Evolutionary conservation across 2,329 filamentous ascomycete genomes (phyloP), one percentile per base, ranked within the genome.

Genomic region (Fusarium brachygibbosum): DNA sequence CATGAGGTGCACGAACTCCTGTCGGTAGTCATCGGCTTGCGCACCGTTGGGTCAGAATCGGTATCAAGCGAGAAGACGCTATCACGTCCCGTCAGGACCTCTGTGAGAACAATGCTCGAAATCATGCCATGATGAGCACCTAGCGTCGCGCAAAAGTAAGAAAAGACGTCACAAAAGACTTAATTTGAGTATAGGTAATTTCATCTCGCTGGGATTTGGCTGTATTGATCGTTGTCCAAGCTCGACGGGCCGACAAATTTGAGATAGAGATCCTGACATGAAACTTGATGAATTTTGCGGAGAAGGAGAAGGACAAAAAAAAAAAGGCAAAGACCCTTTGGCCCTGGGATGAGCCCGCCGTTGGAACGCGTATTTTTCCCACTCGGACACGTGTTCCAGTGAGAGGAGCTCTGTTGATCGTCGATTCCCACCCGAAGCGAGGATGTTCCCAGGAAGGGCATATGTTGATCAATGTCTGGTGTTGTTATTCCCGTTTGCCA

Each of bases 351-450:
- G 41, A 46, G 46, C 37, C 40, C 28, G 45, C 52, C 23, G 21
- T 56, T 54, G 28, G 41, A 37, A 48, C 49, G 37, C 45, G 57
- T 28, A 35, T 35, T 21, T 25, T 37, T 13, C 25, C 23, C 32
- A 50, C 41, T 28, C 17, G 23, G 55, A 74, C 72, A 74, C 68
- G 72, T 74, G 70, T 74, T 63, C 57, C 29, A 37, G 54, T 44
- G 19, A 50, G 31, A 60, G 55, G 31, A 41, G 40, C 56, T 65
- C 58, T 62, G 29, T 38, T 63, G 40, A 61, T 50, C n/a, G 32
- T 44, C 41, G 48, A 40, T 70, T 53, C 49, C 57, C 50, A 44
- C 50, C 38, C 40, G 52, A 45, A 54, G 60, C 60, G 67, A 56
- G 69, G 71, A 68, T 70, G 42, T 68, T 60, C 68, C 68, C 32